A percentile compares a stretch with the other conserved stretches of the same genome.
These are phyloP conservation scores for Globisporangium cystogenes DNA, from an alignment of 352 stramenopile genomes.

Conservation along the genomic window DNA sequence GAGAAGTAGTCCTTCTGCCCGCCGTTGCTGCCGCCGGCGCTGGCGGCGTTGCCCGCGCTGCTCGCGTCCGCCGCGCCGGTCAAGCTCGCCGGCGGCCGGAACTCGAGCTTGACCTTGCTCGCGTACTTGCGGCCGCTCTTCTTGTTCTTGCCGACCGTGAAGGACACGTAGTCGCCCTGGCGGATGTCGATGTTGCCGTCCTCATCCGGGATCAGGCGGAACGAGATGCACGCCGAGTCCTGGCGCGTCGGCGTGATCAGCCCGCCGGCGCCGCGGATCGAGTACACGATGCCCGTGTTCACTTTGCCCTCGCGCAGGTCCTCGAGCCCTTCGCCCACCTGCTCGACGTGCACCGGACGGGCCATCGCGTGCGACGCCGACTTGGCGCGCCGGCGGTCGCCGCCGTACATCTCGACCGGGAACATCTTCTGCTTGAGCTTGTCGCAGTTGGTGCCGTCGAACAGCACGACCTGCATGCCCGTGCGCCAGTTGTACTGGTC, in stretches of 20 bases:
- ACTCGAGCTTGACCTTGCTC: constrained; percentile 87
- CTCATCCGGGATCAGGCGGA: constrained; percentile 84
- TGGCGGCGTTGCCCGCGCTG: constrained; percentile 6
- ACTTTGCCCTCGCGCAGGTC: constrained; percentile 85
- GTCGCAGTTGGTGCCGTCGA: constrained; percentile 85
- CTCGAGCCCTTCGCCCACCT: constrained; percentile 76
- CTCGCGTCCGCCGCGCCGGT: constrained; percentile 22
- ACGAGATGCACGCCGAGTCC: constrained; percentile 82
- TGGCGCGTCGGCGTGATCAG: constrained; percentile 82
- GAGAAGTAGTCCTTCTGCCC: constrained; percentile 58
- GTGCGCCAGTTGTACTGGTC: constrained; percentile 87
- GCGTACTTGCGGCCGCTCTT: constrained; percentile 87
- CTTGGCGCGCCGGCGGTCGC: constrained; percentile 73
- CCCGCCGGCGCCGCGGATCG: constrained; percentile 76
- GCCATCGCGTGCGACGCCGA: constrained; percentile 62
- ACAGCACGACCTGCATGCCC: constrained; percentile 85
- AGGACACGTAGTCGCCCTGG: constrained; percentile 84
- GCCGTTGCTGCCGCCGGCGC: constrained; percentile 20
- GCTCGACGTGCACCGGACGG: constrained; percentile 74
- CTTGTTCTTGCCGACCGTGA: constrained; percentile 89
- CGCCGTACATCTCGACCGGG: constrained; percentile 53
- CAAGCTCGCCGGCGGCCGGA: constrained; percentile 61
- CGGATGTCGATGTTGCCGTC: constrained; percentile 82
- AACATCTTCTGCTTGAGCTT: constrained; percentile 91
- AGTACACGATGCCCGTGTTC: constrained; percentile 84